These are phyloP conservation scores for Backusella westeae DNA, from an alignment of 192 early-diverging fungal species.

Conservation along the genomic window DNA sequence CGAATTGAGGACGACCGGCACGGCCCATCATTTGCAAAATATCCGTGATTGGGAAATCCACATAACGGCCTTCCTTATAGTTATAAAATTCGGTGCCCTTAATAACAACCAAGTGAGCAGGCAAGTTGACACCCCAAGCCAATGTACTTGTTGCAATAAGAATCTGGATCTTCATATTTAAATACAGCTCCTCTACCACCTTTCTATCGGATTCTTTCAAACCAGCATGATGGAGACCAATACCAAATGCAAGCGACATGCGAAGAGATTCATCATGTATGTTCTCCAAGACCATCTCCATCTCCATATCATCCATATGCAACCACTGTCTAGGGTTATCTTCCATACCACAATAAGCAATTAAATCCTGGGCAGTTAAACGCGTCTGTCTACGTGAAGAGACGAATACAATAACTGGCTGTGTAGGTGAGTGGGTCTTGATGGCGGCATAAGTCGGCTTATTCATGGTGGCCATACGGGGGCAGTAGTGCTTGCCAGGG, in stretches of 20 bases:
- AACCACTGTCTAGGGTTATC: conserved; percentile 91
- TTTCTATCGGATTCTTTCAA: conserved; percentile 83
- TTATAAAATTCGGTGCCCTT: conserved; percentile 99
- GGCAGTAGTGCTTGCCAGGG: conserved; percentile 95
- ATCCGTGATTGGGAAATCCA: conserved; percentile 97
- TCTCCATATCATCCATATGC: conserved; percentile 77
- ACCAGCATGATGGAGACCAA: conserved; percentile 97
- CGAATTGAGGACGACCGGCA: conserved; percentile 95
- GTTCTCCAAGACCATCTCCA: conserved; percentile 68
- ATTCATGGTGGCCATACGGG: conserved; percentile 99
- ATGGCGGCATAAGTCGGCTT: conserved; percentile 95
- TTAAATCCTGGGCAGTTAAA: conserved; percentile 94
- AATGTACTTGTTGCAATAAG: conserved; percentile 94
- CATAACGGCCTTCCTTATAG: conserved; percentile 84
- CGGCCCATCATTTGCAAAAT: conserved; percentile 99
- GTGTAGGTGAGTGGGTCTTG: conserved; percentile 86
- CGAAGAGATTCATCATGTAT: conserved; percentile 81
- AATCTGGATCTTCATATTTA: conserved; percentile 94
- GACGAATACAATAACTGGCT: conserved; percentile 98
- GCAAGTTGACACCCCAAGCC: conserved; percentile 98
- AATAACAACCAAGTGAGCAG: conserved; percentile 95
- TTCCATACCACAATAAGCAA: conserved; percentile 88
- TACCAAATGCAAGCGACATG: conserved; percentile 87
- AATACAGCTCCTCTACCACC: conserved; percentile 91
- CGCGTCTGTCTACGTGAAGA: conserved; percentile 96